Percentiles rank a stretch among this genome's conserved stretches.
Evolutionary conservation across 148 eudicot genomes (phyloP).

Genomic region (Vaccinium darrowii): DNA sequence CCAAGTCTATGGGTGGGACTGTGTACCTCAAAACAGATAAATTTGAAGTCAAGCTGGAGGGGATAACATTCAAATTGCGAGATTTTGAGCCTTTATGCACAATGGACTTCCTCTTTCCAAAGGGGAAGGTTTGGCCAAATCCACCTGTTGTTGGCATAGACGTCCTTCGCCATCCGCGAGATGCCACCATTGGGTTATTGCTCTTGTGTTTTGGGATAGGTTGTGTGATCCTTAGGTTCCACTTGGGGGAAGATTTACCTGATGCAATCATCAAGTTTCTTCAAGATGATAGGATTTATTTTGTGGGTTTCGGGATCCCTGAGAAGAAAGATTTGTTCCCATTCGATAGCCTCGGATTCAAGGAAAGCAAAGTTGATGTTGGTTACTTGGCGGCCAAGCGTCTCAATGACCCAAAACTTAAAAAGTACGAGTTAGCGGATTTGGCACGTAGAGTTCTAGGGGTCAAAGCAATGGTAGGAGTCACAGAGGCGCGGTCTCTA

Average conservation of each 20-base stretch:
- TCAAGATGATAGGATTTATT: slow-evolving; percentile 30
- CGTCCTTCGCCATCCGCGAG: slow-evolving; percentile 40
- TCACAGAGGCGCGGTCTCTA: slow-evolving; percentile 29
- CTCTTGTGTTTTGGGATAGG: slow-evolving; percentile 40
- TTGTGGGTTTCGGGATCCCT: slow-evolving; percentile 38
- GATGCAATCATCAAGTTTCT: slow-evolving; percentile 27
- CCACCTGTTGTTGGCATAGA: slow-evolving; percentile 39
- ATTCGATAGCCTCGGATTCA: slow-evolving; percentile 32
- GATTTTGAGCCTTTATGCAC: slow-evolving; percentile 35
- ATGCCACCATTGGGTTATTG: slow-evolving; percentile 22
- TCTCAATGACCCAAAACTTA: slow-evolving; percentile 28
- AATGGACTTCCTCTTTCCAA: slow-evolving; percentile 37
- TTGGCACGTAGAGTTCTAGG: slow-evolving; percentile 37
- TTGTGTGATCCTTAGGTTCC: slow-evolving; percentile 35
- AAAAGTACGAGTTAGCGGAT: slow-evolving; percentile 27
- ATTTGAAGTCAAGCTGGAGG: slow-evolving; percentile 44
- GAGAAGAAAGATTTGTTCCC: slow-evolving; percentile 41
- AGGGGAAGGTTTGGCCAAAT: slow-evolving; percentile 27
- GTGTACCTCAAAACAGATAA: slow-evolving; percentile 37
- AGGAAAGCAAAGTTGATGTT: slow-evolving; percentile 26
- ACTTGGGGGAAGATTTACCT: slow-evolving; percentile 25
- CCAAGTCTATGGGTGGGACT: slow-evolving; percentile 26
- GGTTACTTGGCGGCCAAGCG: slow-evolving; percentile 36
- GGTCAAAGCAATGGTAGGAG: slow-evolving; percentile 36
- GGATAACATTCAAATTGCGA: slow-evolving; percentile 33